A percentile compares a stretch with the other conserved stretches of the same genome.
These are phyloP conservation scores for Castanea mollissima DNA, from an alignment of 306 rosid genomes.

Conservation along the genomic window DNA sequence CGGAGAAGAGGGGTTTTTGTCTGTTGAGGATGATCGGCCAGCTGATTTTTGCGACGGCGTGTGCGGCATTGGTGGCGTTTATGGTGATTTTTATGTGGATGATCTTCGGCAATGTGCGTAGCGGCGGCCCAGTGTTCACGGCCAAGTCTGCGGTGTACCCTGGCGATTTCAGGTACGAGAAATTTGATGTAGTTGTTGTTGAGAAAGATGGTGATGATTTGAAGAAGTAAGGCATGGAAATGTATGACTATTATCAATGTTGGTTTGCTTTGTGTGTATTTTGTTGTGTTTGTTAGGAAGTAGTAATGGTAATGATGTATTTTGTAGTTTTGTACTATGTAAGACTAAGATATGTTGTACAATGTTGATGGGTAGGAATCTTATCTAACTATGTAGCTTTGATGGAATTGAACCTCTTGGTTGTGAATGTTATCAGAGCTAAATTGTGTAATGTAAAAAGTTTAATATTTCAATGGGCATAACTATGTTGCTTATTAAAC, in stretches of 20 bases:
- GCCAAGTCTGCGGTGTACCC: conserved; percentile 15
- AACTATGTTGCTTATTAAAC: too few species aligned
- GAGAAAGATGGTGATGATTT: conserved; percentile 22
- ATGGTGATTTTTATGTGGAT: conserved; percentile 39
- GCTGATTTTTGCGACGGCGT: conserved; percentile 38
- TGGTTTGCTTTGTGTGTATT: background rate
- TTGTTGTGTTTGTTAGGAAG: too few species aligned
- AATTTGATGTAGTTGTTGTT: conserved; percentile 35
- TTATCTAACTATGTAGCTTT: too few species aligned
- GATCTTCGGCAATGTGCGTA: conserved; percentile 18
- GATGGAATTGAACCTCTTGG: too few species aligned
- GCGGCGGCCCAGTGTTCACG: background rate
- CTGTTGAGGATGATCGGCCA: conserved; percentile 23
- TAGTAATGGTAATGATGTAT: too few species aligned
- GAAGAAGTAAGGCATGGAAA: conserved; percentile 5
- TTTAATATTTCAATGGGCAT: too few species aligned
- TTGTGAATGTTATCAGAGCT: too few species aligned
- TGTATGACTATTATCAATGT: background rate
- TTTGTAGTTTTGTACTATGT: too few species aligned
- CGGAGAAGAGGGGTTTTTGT: conserved; percentile 4
- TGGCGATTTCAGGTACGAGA: conserved; percentile 35
- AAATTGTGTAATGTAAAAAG: too few species aligned
- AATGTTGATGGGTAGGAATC: too few species aligned
- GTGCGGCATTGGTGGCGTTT: conserved; percentile 43
- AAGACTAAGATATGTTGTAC: too few species aligned